A percentile compares a stretch with the other conserved stretches of the same genome.
These are phyloP conservation scores for Termitomyces sp. DNA, from an alignment of 768 basidiomycete genomes.

Conservation along the genomic window DNA sequence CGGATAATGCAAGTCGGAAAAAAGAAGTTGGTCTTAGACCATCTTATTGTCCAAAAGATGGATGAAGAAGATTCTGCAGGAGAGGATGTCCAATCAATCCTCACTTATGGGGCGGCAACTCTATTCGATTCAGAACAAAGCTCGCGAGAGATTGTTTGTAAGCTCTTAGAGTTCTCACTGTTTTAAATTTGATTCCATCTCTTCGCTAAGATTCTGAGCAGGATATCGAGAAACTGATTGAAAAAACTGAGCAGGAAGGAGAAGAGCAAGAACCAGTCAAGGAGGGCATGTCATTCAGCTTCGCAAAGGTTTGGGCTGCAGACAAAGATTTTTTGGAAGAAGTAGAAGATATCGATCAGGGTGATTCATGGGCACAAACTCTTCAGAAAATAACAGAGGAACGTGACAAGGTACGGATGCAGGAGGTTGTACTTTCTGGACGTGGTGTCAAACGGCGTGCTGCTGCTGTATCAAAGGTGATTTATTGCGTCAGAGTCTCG, in stretches of 20 bases:
- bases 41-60: slow-evolving; percentile 95
- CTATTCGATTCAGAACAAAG: slow-evolving; percentile 68
- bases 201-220: slow-evolving; percentile 58
- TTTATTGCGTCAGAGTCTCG: neutral
- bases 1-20: slow-evolving; percentile 91
- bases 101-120: slow-evolving; percentile 84
- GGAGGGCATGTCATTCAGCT: slow-evolving; percentile 64
- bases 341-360: slow-evolving; percentile 55
- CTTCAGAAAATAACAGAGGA: slow-evolving; percentile 48
- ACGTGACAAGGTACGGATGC: slow-evolving; percentile 32
- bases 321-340: slow-evolving; percentile 71
- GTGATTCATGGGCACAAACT: slow-evolving; percentile 80
- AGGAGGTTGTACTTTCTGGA: slow-evolving; percentile 55
- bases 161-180: slow-evolving; percentile 16
- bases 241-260: slow-evolving; percentile 75
- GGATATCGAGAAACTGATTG: slow-evolving; percentile 83
- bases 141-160: slow-evolving; percentile 67
- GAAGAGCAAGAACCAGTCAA: slow-evolving; percentile 45
- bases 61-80: slow-evolving; percentile 69
- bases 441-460: slow-evolving; percentile 74
- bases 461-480: slow-evolving; percentile 51
- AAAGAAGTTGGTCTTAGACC: slow-evolving; percentile 91
- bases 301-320: slow-evolving; percentile 90
- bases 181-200: neutral
- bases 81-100: slow-evolving; percentile 83